These are phyloP conservation scores for Leptodontidium sp. DNA, from an alignment of 2,329 filamentous ascomycete genomes.

Conservation along the genomic window DNA sequence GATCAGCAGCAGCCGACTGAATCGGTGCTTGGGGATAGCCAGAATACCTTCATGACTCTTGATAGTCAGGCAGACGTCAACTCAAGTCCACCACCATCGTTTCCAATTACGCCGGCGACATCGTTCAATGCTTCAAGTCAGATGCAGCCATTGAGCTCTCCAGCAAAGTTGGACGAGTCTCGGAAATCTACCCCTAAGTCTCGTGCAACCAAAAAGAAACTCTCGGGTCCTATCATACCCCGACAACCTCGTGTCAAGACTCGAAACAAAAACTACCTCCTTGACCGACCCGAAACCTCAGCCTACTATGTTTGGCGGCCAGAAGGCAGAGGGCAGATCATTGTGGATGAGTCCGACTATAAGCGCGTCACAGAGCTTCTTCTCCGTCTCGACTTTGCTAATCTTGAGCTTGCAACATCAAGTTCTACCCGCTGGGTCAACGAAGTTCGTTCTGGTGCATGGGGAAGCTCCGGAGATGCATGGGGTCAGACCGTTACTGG, in stretches of 20 bases:
- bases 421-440: slow-evolving; percentile 76
- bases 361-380: slow-evolving; percentile 74
- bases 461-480: slow-evolving; percentile 46
- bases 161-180: slow-evolving; percentile 22
- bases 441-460: slow-evolving; percentile 63
- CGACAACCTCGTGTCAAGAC: slow-evolving; percentile 73
- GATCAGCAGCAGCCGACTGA: slow-evolving; percentile 23
- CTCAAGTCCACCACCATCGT: slow-evolving; percentile 34
- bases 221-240: slow-evolving; percentile 68
- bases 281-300: slow-evolving; percentile 60
- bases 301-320: slow-evolving; percentile 72
- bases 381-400: slow-evolving; percentile 77
- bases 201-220: slow-evolving; percentile 53
- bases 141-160: slow-evolving; percentile 26
- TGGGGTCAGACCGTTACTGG: slow-evolving; percentile 64
- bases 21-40: slow-evolving; percentile 32
- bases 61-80: slow-evolving; percentile 29
- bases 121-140: slow-evolving; percentile 40
- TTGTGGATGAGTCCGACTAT: slow-evolving; percentile 71
- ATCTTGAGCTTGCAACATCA: slow-evolving; percentile 64
- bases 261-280: slow-evolving; percentile 57
- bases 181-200: slow-evolving; percentile 22
- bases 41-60: slow-evolving; percentile 29
- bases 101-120: slow-evolving; percentile 31
- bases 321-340: slow-evolving; percentile 66